Base-by-base conservation (phyloP, 306 rosid species). In the Gastrolobium bilobum region DNA sequence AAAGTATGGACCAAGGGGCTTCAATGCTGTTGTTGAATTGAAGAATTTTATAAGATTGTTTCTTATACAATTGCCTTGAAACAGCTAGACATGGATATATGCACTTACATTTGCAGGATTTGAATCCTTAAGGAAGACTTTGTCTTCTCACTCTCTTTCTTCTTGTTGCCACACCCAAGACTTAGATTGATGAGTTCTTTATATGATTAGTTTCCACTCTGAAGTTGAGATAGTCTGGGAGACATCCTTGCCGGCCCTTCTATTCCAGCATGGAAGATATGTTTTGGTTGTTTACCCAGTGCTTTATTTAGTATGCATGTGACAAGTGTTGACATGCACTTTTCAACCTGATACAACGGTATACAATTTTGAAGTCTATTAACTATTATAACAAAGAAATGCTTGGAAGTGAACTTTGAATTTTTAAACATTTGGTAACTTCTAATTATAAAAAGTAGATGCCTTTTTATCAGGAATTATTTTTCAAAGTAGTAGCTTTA, bases 401-500 rank as follows among this genome's bases (percentile, higher is more conserved):
- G 8, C 10, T 43, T 40, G 20, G 76, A 59, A 52, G 44, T 30
- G 68, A 35, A 65, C 15, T 76, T 76, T 39, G 5, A 64, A 72
- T 47, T 47, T 39, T 39, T 44, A 43, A 48, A 39, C 61, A 64
- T 34, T 51, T 29, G 68, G 77, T n/a, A 58, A 56, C 67, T 73
- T n/a, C 38, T 69, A 4, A 31, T 73, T 50, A 15, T 40, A 44
- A 68, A 60, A 78, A 11, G 26, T 35, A 44, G 56, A 68, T 56
- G 20, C 71, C 62, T 53, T 53, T 68, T 68, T 53, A 31, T 60
- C 15, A 20, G 38, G 44, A 61, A 14, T 57, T 50, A 46, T 42
- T 64, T 77, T 81, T 73, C 42, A 30, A 57, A 56, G 48, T 37
- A 57, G 50, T 26, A 48, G 35, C 75, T 76, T 62, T 39, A 50